These are phyloP conservation scores for Geotrichum restrictum DNA, from an alignment of 1,139 yeast species.

Conservation along the genomic window DNA sequence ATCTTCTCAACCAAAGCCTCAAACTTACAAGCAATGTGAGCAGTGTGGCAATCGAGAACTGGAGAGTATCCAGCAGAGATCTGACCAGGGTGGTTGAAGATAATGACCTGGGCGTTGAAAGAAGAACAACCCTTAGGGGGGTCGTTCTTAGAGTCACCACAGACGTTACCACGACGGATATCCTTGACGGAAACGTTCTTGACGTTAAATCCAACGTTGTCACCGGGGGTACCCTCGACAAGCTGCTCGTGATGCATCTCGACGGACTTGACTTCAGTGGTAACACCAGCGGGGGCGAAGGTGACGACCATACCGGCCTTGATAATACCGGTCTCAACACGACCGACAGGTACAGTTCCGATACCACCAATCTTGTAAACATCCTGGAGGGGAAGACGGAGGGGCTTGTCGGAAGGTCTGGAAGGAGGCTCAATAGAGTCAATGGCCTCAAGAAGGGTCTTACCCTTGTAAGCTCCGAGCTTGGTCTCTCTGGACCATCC, in stretches of 20 bases:
- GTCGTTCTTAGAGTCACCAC: constrained; percentile 94
- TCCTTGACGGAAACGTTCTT: constrained; percentile 93
- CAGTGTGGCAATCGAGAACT: constrained; percentile 92
- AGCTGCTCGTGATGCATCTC: constrained; percentile 93
- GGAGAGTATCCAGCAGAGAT: constrained; percentile 91
- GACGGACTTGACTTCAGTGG: constrained; percentile 90
- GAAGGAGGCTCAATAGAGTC: constrained; percentile 80
- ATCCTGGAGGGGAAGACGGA: constrained; percentile 88
- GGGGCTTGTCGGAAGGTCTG: constrained; percentile 87
- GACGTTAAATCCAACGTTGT: constrained; percentile 94
- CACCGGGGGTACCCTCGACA: constrained; percentile 89
- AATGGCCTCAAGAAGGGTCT: constrained; percentile 83
- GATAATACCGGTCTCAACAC: constrained; percentile 89
- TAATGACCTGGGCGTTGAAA: constrained; percentile 85
- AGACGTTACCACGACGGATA: constrained; percentile 92
- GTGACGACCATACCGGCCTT: constrained; percentile 89
- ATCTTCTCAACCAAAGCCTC: constrained; percentile 80
- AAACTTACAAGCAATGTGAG: constrained; percentile 91
- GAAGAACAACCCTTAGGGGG: constrained; percentile 81
- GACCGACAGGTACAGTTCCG: constrained; percentile 92
- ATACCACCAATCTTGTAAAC: constrained; percentile 93
- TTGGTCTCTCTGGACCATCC: constrained; percentile 87
- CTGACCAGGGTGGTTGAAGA: constrained; percentile 93
- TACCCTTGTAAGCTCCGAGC: constrained; percentile 72
- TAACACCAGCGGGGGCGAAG: constrained; percentile 88